Conservation (phyloP, 2,329 filamentous ascomycete genomes). For the Cladorrhinum sp. region DNA sequence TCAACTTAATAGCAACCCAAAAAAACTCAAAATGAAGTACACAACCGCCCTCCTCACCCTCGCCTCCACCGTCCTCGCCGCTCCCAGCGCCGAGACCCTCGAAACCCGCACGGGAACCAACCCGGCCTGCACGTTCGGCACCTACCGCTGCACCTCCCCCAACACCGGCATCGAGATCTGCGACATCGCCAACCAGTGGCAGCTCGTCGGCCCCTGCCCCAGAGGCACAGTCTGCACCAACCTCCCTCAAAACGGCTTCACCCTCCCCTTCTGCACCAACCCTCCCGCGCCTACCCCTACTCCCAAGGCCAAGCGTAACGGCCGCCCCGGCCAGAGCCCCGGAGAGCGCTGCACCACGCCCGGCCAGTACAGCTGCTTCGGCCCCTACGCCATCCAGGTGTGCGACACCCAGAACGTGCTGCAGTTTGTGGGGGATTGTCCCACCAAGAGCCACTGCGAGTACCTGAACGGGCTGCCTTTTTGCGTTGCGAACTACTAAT, state of each 20-base stretch:
- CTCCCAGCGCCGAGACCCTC: conserved; percentile 5
- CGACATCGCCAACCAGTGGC: conserved; percentile 24
- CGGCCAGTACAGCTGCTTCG: conserved; percentile 27
- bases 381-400: conserved; percentile 28
- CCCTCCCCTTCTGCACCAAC: conserved; percentile 29
- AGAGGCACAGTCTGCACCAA: conserved; percentile 25
- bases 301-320: conserved; percentile 14
- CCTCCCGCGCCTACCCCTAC: background rate
- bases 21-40: conserved; percentile 18
- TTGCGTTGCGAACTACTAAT: conserved; percentile 22
- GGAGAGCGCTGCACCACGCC: conserved; percentile 23
- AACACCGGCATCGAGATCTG: conserved; percentile 29
- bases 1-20: background rate
- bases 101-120: conserved; percentile 12
- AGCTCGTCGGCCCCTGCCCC: conserved; percentile 29
- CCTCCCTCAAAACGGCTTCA: conserved; percentile 27
- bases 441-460: conserved; percentile 23
- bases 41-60: conserved; percentile 14
- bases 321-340: conserved; percentile 19
- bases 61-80: conserved; percentile 14
- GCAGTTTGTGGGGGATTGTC: conserved; percentile 27
- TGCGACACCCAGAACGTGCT: conserved; percentile 24
- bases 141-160: conserved; percentile 27
- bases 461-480: conserved; percentile 27
- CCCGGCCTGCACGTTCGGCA: conserved; percentile 28